Conservation (phyloP, 2,329 filamentous ascomycete species). For the Aspergillus fischeri region DNA sequence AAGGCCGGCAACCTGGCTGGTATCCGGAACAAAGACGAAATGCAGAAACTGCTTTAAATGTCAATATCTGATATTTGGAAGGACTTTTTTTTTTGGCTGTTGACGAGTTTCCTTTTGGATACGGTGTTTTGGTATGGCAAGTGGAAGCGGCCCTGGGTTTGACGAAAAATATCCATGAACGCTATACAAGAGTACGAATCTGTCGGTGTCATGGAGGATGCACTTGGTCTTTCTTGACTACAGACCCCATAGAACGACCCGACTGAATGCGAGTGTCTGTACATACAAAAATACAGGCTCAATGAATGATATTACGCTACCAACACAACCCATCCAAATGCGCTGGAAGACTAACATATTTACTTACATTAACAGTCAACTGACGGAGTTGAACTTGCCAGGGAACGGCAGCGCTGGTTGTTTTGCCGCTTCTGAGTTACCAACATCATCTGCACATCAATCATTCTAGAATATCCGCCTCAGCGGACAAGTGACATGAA, state of each 20-base stretch:
- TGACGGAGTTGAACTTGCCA: neutral
- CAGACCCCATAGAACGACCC: neutral
- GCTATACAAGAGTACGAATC: neutral
- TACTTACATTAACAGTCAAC: neutral
- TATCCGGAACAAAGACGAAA: slow-evolving; percentile 48
- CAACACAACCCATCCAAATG: neutral
- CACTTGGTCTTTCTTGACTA: neutral
- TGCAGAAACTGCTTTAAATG: slow-evolving; percentile 29
- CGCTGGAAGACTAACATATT: neutral
- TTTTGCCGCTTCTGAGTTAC: neutral
- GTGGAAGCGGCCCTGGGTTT: neutral
- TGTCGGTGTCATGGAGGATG: neutral
- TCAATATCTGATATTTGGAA: neutral
- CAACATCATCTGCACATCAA: neutral
- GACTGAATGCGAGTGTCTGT: neutral
- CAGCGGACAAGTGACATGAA: neutral
- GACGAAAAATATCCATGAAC: neutral
- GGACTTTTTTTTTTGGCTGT: neutral
- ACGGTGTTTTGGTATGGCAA: neutral
- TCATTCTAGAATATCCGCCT: neutral
- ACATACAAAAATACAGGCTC: neutral
- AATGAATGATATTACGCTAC: neutral
- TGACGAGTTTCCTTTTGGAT: neutral
- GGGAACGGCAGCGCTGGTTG: neutral
- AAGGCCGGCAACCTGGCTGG: slow-evolving; percentile 57